Evolutionary conservation across 2,329 filamentous ascomycete genomes (phyloP).

Genomic region (Thelonectria olida): DNA sequence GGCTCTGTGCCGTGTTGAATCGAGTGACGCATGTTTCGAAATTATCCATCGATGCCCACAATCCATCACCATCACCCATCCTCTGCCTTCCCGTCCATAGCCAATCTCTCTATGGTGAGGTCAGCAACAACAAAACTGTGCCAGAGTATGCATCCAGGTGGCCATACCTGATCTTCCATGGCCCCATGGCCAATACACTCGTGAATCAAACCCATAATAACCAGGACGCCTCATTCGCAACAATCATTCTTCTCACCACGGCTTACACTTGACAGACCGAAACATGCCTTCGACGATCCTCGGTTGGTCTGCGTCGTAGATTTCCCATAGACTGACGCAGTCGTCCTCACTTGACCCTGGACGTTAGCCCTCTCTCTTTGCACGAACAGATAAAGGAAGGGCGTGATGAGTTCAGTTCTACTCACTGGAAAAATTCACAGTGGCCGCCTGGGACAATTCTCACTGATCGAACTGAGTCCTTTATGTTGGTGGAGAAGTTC

Average conservation of each 20-base stretch:
- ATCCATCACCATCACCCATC: no score
- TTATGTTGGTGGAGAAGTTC: neutral
- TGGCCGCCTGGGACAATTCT: neutral
- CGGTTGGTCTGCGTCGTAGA: neutral
- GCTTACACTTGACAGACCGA: neutral
- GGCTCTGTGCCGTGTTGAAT: no score
- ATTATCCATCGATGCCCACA: no score
- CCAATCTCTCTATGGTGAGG: no score
- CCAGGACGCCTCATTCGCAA: neutral
- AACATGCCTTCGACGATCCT: neutral
- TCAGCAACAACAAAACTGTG: no score
- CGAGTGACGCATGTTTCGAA: no score
- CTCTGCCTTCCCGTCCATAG: no score
- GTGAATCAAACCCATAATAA: neutral
- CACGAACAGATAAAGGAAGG: neutral
- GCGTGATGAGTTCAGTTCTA: neutral
- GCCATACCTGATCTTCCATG: neutral
- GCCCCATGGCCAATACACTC: neutral
- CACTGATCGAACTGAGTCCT: neutral
- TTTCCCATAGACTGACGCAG: neutral
- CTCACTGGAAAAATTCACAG: neutral
- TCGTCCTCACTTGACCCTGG: neutral
- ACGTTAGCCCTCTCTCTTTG: neutral
- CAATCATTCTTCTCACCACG: neutral
- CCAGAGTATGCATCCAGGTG: no score